Conservation (phyloP, 768 basidiomycete species). For the Rhodotorula paludigena region DNA sequence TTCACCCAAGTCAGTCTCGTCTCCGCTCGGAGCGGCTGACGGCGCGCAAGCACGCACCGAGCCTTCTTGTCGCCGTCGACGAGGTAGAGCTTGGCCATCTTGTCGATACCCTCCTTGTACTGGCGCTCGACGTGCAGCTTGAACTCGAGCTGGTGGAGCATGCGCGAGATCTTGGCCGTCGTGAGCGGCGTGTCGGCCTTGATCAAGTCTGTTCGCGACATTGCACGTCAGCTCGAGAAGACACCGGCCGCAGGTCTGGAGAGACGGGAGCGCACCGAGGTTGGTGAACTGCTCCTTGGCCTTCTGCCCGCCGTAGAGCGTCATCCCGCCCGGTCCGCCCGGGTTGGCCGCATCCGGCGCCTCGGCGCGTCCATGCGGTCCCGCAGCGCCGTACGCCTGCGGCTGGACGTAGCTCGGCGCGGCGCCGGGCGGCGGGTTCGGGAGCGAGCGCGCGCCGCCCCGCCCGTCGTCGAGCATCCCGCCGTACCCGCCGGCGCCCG, state of each 20-base stretch:
- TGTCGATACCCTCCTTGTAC: conserved; percentile 96
- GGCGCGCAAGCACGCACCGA: conserved; percentile 50
- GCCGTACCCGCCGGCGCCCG: neutral
- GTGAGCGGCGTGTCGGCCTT: conserved; percentile 96
- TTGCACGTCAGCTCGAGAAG: neutral
- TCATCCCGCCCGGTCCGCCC: neutral
- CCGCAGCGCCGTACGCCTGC: conserved; percentile 18
- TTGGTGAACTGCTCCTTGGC: conserved; percentile 30
- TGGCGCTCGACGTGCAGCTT: conserved; percentile 97
- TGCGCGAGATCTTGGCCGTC: conserved; percentile 89
- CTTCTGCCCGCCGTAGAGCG: neutral
- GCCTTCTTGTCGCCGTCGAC: conserved; percentile 95
- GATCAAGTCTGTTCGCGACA: conserved; percentile 63
- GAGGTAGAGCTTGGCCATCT: conserved; percentile 95
- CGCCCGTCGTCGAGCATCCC: too few species aligned
- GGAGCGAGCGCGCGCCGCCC: neutral
- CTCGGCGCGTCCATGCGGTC: conserved; percentile 2
- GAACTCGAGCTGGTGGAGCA: conserved; percentile 98
- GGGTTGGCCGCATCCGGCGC: conserved; percentile 15
- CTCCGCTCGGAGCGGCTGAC: neutral
- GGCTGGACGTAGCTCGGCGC: conserved; percentile 31
- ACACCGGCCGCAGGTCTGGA: too few species aligned
- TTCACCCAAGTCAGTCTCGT: neutral
- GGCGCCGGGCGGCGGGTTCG: conserved; percentile 27
- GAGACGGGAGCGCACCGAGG: conserved; percentile 15